Base-by-base conservation (phyloP, 495 filamentous ascomycete genomes). In the Apiosordaria backusii region DNA sequence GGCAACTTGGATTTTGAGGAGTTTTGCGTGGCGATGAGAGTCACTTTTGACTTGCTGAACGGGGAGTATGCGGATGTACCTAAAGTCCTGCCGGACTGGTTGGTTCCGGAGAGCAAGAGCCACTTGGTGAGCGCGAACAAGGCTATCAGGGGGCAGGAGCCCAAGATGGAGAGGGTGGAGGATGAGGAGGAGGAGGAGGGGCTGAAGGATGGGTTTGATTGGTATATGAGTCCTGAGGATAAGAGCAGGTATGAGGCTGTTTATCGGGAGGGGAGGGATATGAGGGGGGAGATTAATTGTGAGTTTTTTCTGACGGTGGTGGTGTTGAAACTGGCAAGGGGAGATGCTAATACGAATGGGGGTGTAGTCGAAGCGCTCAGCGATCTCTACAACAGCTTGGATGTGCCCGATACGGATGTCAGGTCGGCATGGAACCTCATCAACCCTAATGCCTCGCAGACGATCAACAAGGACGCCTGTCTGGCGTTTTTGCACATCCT, bases 1-100 rank as follows among this genome's bases (percentile, higher is more conserved):
- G 95, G 95, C 50, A 96, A 93, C 75, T 79, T 99, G 35, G 95
- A 99, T 80, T 99, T 99, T 80, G 95, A 98, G 79, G 95, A 99
- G 81, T 99, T 99, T 76, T 99, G 95, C 75, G 95, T 99, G 57
- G 95, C 95, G 24, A 98, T 99, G 96, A 84, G 95, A 75, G 79
- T 99, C 63, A 96, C 97, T 62, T 99, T 97, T 74, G 95, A 99
- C 77, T 74, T 98, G 59, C 89, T 98, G 40, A 99, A 99, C 78
- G 95, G 95, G 71, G 95, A 98, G 83, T 90, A 92, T 72, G 76
- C 85, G 74, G 88, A 96, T 66, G 94, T 98, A 50, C 96, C 95
- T 7, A 74, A 82, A 50, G 84, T 86, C 1, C 82, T 98, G 59
- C 96, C 95, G 27, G 93, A 96, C 80, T 98, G 95, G 90, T 90